Evolutionary conservation across 2,329 filamentous ascomycete species (phyloP).

Genomic region (Fusarium staphyleae): DNA sequence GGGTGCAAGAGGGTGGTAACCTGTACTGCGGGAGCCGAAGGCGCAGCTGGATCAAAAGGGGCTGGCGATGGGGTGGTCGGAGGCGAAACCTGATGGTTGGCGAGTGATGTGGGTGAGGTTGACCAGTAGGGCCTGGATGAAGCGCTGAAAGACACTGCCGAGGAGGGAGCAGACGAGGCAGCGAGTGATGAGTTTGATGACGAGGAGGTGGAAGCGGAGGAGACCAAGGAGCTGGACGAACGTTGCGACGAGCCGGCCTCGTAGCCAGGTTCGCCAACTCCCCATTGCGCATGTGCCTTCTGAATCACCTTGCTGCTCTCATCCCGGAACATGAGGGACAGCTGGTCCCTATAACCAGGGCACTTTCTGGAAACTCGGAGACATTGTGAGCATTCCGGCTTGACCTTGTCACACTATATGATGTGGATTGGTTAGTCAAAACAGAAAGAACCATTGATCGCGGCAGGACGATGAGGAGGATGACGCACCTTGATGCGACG

Average conservation of each 20-base stretch:
- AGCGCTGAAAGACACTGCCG: constrained; percentile 27
- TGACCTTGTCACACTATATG: constrained; percentile 65
- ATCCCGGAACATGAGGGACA: constrained; percentile 71
- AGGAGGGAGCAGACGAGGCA: constrained; percentile 13
- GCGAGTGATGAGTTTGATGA: constrained; percentile 30
- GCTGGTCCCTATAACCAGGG: constrained; percentile 69
- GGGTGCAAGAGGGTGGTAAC: constrained; percentile 4
- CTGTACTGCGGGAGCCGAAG: neutral
- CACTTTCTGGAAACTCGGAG: constrained; percentile 65
- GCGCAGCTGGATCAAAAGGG: constrained; percentile 9
- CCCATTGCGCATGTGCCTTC: constrained; percentile 63
- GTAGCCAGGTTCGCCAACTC: constrained; percentile 39
- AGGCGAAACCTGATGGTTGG: constrained; percentile 21
- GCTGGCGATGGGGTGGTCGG: constrained; percentile 31
- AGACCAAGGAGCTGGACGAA: constrained; percentile 38
- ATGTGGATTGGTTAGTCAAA: constrained; percentile 15
- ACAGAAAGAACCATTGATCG: neutral
- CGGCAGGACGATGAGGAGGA: constrained; percentile 1
- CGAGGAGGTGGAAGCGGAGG: constrained; percentile 18
- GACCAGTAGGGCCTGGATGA: constrained; percentile 30
- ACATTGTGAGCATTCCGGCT: constrained; percentile 69
- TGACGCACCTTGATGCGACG: constrained; percentile 61
- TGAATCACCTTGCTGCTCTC: constrained; percentile 68
- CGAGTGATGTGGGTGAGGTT: constrained; percentile 26
- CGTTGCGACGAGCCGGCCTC: constrained; percentile 23